Conservation (phyloP, 2,329 filamentous ascomycete genomes). For the Phialocephala subalpina region DNA sequence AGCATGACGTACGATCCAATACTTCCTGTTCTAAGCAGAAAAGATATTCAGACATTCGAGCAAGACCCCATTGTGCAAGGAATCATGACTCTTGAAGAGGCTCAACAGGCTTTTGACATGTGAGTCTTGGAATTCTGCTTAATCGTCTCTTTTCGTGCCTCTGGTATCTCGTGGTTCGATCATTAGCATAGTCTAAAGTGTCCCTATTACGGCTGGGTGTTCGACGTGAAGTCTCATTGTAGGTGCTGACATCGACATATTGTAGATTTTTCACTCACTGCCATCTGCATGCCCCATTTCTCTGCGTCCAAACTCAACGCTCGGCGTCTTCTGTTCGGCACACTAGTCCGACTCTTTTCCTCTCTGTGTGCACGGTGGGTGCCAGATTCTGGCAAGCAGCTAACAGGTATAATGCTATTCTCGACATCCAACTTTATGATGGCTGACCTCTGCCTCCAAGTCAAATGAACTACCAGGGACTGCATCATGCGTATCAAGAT, state of each 20-base stretch:
- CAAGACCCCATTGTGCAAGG: slow-evolving; percentile 6
- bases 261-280: neutral
- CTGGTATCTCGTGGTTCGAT: too few relatives aligned
- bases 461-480: slow-evolving; percentile 12
- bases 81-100: slow-evolving; percentile 2
- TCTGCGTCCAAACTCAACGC: neutral
- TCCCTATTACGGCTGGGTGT: too few relatives aligned
- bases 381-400: slow-evolving; percentile 10
- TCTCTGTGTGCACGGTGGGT: neutral
- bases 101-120: slow-evolving; percentile 6
- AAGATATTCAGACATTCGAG: neutral
- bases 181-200: too few relatives aligned
- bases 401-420: neutral
- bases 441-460: neutral
- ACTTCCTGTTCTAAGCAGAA: slow-evolving; percentile 1
- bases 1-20: slow-evolving; percentile 6
- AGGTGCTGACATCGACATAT: too few relatives aligned
- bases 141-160: neutral
- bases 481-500: slow-evolving; percentile 17
- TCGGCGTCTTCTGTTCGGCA: neutral
- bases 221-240: too few relatives aligned
- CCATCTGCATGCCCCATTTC: slow-evolving; percentile 6
- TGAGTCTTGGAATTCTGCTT: neutral
- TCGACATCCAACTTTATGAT: neutral
- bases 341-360: neutral